Evolutionary conservation across 2,329 filamentous ascomycete species (phyloP), one percentile per base, ranked within the genome.

Genomic region (Coleophoma cylindrospora): DNA sequence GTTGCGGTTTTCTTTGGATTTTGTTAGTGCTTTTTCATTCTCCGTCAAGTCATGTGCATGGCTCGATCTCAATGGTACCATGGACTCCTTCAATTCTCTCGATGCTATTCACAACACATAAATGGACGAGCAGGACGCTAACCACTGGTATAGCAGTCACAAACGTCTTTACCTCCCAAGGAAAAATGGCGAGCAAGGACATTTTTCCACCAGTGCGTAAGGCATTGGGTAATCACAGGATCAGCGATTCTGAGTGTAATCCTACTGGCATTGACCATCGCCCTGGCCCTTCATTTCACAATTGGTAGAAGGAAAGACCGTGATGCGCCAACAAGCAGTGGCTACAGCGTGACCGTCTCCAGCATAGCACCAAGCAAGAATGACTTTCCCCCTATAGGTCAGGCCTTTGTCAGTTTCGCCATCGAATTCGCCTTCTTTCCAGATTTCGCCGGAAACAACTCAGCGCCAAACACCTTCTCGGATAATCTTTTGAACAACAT

Each of bases 401-500:
- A 70, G 38, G 65, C 67, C n/a, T 79, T 76, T 52, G 66, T 78
- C 11, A 73, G 72, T 8, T 74, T 67, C 58, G 74, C 70, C 1
- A 74, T 75, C 52, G 73, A 76, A 56, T 70, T 76, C 52, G 69
- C 70, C 9, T 74, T 68, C 14, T 76, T 77, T 41, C 71, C 70
- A 9, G 75, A 78, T 52, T 79, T 73, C 63, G 70, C 75, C 6
- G 74, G 67, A 68, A 83, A 82, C 58, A 63, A 64, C 7, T 75
- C 76, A 0, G 57, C 61, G 11, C 82, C 82, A 2, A 85, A 85
- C 58, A 69, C 61, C 0, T 86, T 81, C 63, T 83, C 80, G 0
- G 72, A 83, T 52, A 81, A 79, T 45, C 70, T 85, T 9, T 65
- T 86, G 32, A 71, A 75, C 33, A 84, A 83, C 50, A 58, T 86